phyloP scores from a whole-genome alignment of 2,329 filamentous ascomycete genomes.

The Colletotrichum cuscutae region DNA sequence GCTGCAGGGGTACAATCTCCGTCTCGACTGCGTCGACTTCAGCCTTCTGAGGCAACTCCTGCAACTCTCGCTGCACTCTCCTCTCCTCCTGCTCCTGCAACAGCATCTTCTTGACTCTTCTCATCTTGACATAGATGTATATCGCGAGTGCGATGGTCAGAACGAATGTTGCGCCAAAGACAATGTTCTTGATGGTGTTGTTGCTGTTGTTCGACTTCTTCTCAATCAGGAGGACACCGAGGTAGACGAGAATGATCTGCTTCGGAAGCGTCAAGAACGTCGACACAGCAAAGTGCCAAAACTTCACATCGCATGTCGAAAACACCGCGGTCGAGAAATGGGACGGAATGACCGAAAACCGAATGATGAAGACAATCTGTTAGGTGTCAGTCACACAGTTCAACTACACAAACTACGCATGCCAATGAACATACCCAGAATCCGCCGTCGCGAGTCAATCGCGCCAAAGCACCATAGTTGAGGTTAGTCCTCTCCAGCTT shows the following conservation, averaged over 20 bases:
- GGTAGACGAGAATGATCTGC: constrained; percentile 53
- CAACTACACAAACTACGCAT: not conserved
- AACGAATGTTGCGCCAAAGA: constrained; percentile 46
- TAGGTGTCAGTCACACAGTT: not conserved
- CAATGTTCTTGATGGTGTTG: constrained; percentile 45
- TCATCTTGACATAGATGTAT: constrained; percentile 51
- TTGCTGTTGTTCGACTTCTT: constrained; percentile 40
- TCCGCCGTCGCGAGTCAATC: constrained; percentile 52
- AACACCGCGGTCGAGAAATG: constrained; percentile 56
- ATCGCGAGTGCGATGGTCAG: constrained; percentile 48
- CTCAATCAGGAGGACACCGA: constrained; percentile 49
- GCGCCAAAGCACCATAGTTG: constrained; percentile 51
- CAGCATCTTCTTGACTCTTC: constrained; percentile 45
- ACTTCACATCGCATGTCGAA: constrained; percentile 53
- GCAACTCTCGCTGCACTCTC: constrained; percentile 21
- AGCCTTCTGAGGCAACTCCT: constrained; percentile 16
- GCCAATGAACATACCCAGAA: constrained; percentile 42
- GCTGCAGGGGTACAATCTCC: not conserved
- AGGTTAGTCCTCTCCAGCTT: constrained; percentile 53
- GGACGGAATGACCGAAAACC: constrained; percentile 52
- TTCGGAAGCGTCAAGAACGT: constrained; percentile 54
- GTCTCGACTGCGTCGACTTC: constrained; percentile 18
- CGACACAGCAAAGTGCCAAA: constrained; percentile 52
- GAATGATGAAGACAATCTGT: constrained; percentile 50
- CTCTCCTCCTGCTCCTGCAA: constrained; percentile 46